Evolutionary conservation across 2,329 filamentous ascomycete species (phyloP).

Genomic region (Orbilia brochopaga): DNA sequence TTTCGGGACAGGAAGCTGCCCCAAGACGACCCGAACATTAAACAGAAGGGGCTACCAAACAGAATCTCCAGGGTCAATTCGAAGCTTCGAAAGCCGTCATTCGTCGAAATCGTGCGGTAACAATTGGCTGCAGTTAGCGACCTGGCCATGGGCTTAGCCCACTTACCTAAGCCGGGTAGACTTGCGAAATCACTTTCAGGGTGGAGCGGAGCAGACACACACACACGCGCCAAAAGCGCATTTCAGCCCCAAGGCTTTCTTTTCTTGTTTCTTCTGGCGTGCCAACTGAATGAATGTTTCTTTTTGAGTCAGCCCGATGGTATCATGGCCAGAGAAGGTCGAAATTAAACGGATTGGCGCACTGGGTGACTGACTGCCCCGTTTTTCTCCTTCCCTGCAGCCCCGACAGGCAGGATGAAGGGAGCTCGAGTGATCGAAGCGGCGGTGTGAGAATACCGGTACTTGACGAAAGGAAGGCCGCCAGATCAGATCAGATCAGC

Average conservation of each 20-base stretch:
- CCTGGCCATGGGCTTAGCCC: constrained; percentile 21
- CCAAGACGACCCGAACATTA: constrained; percentile 41
- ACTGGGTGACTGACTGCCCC: constrained; percentile 44
- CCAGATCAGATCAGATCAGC: constrained; percentile 29
- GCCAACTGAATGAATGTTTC: constrained; percentile 11
- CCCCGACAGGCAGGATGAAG: too few relatives aligned
- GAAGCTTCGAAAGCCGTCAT: constrained; percentile 22
- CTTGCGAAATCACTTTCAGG: constrained; percentile 24
- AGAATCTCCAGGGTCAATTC: constrained; percentile 8
- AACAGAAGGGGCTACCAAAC: constrained; percentile 28
- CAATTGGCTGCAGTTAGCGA: constrained; percentile 9
- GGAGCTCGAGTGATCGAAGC: too few relatives aligned
- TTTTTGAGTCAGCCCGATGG: constrained; percentile 51
- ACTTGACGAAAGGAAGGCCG: constrained; percentile 31
- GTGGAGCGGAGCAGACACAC: constrained; percentile 17
- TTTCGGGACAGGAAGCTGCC: constrained; percentile 17
- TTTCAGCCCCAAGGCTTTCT: constrained; percentile 45
- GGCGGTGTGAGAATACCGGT: constrained; percentile 16
- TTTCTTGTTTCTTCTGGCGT: constrained; percentile 8
- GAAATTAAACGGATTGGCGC: constrained; percentile 49
- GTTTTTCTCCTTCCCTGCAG: not conserved
- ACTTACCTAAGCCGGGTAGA: constrained; percentile 41
- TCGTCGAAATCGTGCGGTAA: not conserved
- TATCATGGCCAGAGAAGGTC: constrained; percentile 32
- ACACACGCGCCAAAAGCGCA: constrained; percentile 50